Percentiles rank a stretch among this genome's conserved stretches.
Conservation (phyloP, 208 protist genomes). For the Blastocrithidia nonstop region DNA sequence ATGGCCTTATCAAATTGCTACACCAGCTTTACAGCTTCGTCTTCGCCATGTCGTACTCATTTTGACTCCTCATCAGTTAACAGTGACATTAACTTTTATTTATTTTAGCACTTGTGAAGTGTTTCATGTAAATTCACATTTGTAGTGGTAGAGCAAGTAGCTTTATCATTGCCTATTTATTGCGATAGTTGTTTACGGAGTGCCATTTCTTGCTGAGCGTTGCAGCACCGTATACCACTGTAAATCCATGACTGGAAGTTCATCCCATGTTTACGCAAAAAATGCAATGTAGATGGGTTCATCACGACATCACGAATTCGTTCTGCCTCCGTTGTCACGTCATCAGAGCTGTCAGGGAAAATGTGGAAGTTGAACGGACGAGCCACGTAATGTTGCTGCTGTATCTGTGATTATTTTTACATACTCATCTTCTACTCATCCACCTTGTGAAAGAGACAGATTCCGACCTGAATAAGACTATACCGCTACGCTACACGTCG, state of each 20-base stretch:
- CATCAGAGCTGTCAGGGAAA: constrained; percentile 37
- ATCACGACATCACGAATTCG: constrained; percentile 24
- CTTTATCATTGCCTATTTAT: no score
- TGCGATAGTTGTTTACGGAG: constrained; percentile 10
- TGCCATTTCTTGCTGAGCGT: constrained; percentile 13
- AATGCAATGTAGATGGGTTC: constrained; percentile 40
- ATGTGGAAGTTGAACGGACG: constrained; percentile 65
- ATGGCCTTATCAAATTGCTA: constrained; percentile 10
- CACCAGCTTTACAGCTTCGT: constrained; percentile 12
- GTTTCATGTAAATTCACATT: no score
- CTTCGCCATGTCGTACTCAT: constrained; percentile 19
- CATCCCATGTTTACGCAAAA: constrained; percentile 58
- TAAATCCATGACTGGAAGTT: constrained; percentile 74
- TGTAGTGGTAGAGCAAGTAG: no score
- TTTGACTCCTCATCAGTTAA: constrained; percentile 31
- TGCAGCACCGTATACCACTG: constrained; percentile 35
- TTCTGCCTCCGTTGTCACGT: constrained; percentile 3
- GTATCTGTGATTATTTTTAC: not conserved
- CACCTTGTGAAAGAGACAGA: constrained; percentile 64
- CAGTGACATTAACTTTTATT: no score
- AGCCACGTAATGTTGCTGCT: constrained; percentile 14
- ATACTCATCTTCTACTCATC: no score
- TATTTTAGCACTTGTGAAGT: no score
- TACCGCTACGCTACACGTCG: constrained; percentile 42
- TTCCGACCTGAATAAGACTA: constrained; percentile 67